These are phyloP conservation scores for Backusella parvicylindrica DNA, from an alignment of 192 early-diverging fungal species.

Conservation along the genomic window DNA sequence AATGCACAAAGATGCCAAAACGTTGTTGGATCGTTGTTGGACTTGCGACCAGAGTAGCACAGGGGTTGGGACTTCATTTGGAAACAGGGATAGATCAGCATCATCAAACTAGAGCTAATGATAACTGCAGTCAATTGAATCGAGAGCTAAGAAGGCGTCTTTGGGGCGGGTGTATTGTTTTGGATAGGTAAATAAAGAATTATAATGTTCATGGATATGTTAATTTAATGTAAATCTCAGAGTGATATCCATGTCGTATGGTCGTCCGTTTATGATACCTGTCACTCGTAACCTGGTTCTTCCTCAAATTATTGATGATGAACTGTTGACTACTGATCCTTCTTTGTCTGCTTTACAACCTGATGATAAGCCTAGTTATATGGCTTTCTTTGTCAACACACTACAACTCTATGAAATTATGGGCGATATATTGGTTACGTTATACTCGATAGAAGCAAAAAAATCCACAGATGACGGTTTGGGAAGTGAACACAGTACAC, in stretches of 20 bases:
- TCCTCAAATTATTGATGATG: slow-evolving; percentile 18
- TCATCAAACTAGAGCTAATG: neutral
- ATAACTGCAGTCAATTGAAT: neutral
- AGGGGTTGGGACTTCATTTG: slow-evolving; percentile 14
- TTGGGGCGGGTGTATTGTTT: slow-evolving; percentile 11
- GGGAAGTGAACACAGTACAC: neutral
- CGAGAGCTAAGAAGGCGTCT: slow-evolving; percentile 4
- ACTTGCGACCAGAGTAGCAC: slow-evolving; percentile 12
- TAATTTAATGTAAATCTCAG: neutral
- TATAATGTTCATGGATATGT: neutral
- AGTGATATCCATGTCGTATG: slow-evolving; percentile 16
- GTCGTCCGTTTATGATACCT: slow-evolving; percentile 16
- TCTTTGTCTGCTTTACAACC: neutral
- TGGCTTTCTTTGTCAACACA: slow-evolving; percentile 11
- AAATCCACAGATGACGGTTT: neutral
- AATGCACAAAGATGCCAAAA: slow-evolving; percentile 9
- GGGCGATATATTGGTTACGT: slow-evolving; percentile 7
- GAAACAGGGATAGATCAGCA: neutral
- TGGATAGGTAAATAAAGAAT: slow-evolving; percentile 2
- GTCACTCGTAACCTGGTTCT: neutral
- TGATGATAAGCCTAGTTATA: slow-evolving; percentile 9
- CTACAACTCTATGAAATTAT: slow-evolving; percentile 19
- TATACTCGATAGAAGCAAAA: slow-evolving; percentile 9
- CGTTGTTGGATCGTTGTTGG: slow-evolving; percentile 14
- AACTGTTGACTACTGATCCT: slow-evolving; percentile 1